Conservation (phyloP, 1,284 basidiomycete species). For the Exobasidium cylindrosporum region DNA sequence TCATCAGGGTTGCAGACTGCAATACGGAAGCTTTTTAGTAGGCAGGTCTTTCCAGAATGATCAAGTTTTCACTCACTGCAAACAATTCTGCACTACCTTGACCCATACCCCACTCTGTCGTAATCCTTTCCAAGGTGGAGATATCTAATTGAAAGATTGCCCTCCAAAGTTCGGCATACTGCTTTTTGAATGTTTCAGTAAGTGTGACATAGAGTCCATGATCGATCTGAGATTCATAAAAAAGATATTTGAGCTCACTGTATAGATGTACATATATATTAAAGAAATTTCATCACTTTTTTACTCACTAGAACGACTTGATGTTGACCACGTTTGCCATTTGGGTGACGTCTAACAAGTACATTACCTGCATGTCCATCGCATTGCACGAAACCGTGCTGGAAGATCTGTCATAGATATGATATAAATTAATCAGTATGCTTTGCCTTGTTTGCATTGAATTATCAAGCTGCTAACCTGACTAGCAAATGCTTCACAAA, state of each 20-base stretch:
- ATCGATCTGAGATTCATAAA: conserved; percentile 35
- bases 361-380: conserved; percentile 47
- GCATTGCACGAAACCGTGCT: conserved; percentile 45
- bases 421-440: too few species aligned
- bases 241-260: too few species aligned
- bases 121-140: conserved; percentile 35
- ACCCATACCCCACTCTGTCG: conserved; percentile 42
- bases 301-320: conserved; percentile 31
- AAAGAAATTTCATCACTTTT: too few species aligned
- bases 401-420: conserved; percentile 29
- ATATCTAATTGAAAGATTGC: conserved; percentile 44
- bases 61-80: too few species aligned
- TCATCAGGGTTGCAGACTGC: conserved; percentile 37
- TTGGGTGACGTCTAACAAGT: conserved; percentile 40
- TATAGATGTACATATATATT: too few species aligned
- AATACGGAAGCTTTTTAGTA: too few species aligned
- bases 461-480: conserved; percentile 20
- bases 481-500: conserved; percentile 44
- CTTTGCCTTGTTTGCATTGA: too few species aligned
- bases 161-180: conserved; percentile 47
- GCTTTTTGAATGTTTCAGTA: conserved; percentile 34
- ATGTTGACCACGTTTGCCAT: conserved; percentile 34
- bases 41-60: too few species aligned
- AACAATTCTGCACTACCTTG: conserved; percentile 41
- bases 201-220: conserved; percentile 46